phyloP scores from a whole-genome alignment of 2,329 filamentous ascomycete genomes.

The Ascochyta fabae region DNA sequence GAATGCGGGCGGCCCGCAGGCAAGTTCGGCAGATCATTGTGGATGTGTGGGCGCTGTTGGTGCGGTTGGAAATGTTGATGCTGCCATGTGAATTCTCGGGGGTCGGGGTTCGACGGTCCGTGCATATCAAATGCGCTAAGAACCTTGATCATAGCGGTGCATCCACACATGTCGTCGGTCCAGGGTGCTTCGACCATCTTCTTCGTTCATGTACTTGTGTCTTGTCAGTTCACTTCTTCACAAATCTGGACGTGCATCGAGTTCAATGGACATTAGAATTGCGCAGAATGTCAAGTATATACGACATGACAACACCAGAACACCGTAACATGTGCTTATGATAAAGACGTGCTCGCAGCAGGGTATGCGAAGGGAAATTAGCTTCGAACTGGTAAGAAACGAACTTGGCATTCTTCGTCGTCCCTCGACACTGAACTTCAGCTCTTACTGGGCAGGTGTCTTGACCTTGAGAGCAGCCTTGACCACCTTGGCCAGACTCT shows the following conservation, averaged over 20 bases:
- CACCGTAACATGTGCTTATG: slow-evolving; percentile 12
- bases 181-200: too few relatives aligned
- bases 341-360: slow-evolving; percentile 7
- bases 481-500: slow-evolving; percentile 75
- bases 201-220: neutral
- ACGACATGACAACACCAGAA: slow-evolving; percentile 1
- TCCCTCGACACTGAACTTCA: neutral
- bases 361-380: slow-evolving; percentile 13
- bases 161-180: neutral
- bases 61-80: neutral
- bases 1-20: slow-evolving; percentile 42
- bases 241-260: neutral
- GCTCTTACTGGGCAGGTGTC: neutral
- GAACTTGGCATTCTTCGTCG: neutral
- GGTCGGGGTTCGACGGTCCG: neutral
- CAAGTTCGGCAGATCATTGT: slow-evolving; percentile 52
- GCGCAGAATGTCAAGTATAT: slow-evolving; percentile 7
- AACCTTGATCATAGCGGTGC: too few relatives aligned
- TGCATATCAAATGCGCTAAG: neutral
- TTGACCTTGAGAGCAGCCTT: slow-evolving; percentile 38
- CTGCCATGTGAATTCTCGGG: slow-evolving; percentile 24
- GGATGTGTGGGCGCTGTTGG: slow-evolving; percentile 8
- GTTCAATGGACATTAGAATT: neutral
- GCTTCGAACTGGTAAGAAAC: neutral
- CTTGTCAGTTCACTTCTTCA: neutral